Conservation (phyloP, 768 basidiomycete genomes). For the Cubamyces lactineus region DNA sequence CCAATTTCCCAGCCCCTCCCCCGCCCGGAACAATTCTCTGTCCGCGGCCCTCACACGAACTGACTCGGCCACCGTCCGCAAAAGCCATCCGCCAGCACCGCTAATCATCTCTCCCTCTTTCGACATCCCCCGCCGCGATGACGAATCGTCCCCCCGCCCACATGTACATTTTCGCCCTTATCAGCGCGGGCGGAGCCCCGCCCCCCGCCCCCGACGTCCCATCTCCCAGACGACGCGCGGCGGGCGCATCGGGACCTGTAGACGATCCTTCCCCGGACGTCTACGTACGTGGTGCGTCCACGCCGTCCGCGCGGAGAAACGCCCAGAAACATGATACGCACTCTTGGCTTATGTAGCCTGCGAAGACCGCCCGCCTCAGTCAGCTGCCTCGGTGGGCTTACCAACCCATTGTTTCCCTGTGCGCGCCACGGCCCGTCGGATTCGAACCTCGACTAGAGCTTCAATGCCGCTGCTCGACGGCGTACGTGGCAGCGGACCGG, state of each 20-base stretch:
- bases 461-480: too few species aligned
- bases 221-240: background rate
- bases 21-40: conserved; percentile 15
- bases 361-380: background rate
- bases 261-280: background rate
- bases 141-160: background rate
- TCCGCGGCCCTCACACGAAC: background rate
- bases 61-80: background rate
- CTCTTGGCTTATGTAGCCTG: too few species aligned
- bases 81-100: background rate
- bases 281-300: too few species aligned
- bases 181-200: background rate
- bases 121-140: conserved; percentile 5
- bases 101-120: background rate
- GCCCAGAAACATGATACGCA: background rate
- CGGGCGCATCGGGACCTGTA: background rate
- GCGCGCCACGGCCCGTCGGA: conserved; percentile 1
- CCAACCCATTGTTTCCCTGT: background rate
- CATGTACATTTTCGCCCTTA: background rate
- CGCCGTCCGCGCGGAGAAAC: background rate
- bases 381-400: conserved; percentile 7
- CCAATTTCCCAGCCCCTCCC: background rate
- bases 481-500: too few species aligned
- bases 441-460: too few species aligned
- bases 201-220: background rate